A percentile compares a stretch with the other conserved stretches of the same genome.
phyloP scores from a whole-genome alignment of 1,284 basidiomycete species.

The Malassezia vespertilionis region DNA sequence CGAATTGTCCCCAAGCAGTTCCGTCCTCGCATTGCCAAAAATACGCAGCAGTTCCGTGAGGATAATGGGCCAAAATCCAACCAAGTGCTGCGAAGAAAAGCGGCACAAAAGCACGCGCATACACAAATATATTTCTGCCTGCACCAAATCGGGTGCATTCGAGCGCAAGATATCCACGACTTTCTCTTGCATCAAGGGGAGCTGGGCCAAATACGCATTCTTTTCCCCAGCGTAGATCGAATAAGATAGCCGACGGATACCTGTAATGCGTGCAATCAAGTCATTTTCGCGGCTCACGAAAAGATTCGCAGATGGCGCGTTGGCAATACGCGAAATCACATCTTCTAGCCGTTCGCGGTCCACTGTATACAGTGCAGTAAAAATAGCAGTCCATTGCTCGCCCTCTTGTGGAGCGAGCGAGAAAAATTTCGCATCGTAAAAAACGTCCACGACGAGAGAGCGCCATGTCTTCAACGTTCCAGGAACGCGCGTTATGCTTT shows the following conservation, averaged over 20 bases:
- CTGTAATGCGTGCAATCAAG: slow-evolving; percentile 74
- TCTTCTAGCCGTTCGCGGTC: slow-evolving; percentile 81
- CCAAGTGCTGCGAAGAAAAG: slow-evolving; percentile 78
- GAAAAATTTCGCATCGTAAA: slow-evolving; percentile 80
- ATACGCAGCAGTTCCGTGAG: slow-evolving; percentile 72
- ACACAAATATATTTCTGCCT: slow-evolving; percentile 81
- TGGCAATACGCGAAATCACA: slow-evolving; percentile 52
- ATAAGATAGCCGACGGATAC: slow-evolving; percentile 75
- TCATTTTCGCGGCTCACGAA: slow-evolving; percentile 93
- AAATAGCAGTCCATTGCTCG: slow-evolving; percentile 63
- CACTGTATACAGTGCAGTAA: slow-evolving; percentile 67
- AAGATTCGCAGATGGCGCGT: slow-evolving; percentile 73
- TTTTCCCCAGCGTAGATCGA: slow-evolving; percentile 72
- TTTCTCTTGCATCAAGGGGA: slow-evolving; percentile 90
- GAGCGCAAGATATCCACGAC: slow-evolving; percentile 77
- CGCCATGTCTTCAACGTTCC: slow-evolving; percentile 76
- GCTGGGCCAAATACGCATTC: slow-evolving; percentile 76
- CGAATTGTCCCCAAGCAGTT: slow-evolving; percentile 57
- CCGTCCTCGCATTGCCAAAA: slow-evolving; percentile 52
- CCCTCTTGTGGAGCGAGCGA: slow-evolving; percentile 57
- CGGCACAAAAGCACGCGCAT: slow-evolving; percentile 81
- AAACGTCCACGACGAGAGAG: slow-evolving; percentile 63
- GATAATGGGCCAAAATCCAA: slow-evolving; percentile 93
- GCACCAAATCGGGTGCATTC: slow-evolving; percentile 69
- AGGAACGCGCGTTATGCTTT: slow-evolving; percentile 67